Percentiles rank a stretch among this genome's conserved stretches.
phyloP scores from a whole-genome alignment of 768 basidiomycete species.

The Trichaptum fuscoviolaceum region DNA sequence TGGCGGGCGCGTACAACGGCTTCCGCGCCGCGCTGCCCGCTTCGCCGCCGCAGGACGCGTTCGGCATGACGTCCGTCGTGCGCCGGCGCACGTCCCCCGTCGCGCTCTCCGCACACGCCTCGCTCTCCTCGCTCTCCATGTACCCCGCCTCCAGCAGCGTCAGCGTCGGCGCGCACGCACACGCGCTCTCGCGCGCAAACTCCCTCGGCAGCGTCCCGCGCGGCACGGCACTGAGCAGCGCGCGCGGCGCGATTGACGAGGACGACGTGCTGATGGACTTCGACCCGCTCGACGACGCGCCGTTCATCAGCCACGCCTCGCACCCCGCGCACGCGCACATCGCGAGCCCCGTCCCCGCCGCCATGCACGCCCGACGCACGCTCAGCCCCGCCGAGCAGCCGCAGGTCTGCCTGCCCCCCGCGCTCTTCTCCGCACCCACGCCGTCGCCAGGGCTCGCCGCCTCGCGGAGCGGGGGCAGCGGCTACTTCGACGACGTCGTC shows the following conservation, averaged over 20 bases:
- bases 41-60: slow-evolving; percentile 9
- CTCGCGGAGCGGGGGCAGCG: too few species aligned
- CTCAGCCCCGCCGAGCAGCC: not conserved
- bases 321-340: slow-evolving; percentile 8
- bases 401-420: slow-evolving; percentile 17
- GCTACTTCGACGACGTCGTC: not conserved
- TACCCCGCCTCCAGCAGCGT: not conserved
- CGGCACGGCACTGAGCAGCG: too few species aligned
- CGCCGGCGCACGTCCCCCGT: not conserved
- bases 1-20: not conserved
- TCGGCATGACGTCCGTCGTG: slow-evolving; percentile 3
- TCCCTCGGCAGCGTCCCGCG: not conserved
- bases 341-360: not conserved
- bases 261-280: slow-evolving; percentile 5
- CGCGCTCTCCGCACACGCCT: not conserved
- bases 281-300: slow-evolving; percentile 8
- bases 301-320: slow-evolving; percentile 12
- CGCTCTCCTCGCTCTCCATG: not conserved
- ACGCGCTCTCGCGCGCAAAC: not conserved
- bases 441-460: not conserved
- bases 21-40: not conserved
- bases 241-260: not conserved
- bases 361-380: not conserved
- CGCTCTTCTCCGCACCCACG: slow-evolving; percentile 15
- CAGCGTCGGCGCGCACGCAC: too few species aligned